phyloP scores from a whole-genome alignment of 257 asterid species.

The Schizonepeta tenuifolia region DNA sequence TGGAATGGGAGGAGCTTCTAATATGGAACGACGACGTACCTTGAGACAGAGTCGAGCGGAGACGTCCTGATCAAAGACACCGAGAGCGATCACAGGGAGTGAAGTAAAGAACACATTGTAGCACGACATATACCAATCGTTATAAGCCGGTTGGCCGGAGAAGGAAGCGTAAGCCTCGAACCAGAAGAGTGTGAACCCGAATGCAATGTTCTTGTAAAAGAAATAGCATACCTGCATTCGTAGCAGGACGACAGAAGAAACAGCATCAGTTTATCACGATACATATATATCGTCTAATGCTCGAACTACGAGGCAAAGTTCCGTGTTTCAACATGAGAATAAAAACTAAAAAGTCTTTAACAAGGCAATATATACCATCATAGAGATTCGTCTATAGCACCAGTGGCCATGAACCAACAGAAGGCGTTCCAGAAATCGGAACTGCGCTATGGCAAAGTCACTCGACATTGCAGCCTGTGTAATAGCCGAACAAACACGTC shows the following conservation, averaged over 20 bases:
- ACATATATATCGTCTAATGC: background rate
- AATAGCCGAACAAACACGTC: constrained; percentile 11
- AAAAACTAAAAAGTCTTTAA: background rate
- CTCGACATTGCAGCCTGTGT: constrained; percentile 95
- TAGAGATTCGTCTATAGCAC: constrained; percentile 94
- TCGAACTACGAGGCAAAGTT: too few species aligned
- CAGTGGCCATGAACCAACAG: constrained; percentile 97
- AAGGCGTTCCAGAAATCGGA: constrained; percentile 88
- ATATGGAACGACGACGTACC: constrained; percentile 41
- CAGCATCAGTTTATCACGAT: background rate
- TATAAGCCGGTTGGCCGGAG: constrained; percentile 93
- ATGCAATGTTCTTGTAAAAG: constrained; percentile 92
- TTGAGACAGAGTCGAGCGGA: constrained; percentile 80
- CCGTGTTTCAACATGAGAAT: too few species aligned
- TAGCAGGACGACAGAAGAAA: background rate
- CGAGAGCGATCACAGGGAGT: constrained; percentile 93
- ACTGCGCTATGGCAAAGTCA: constrained; percentile 90
- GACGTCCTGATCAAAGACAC: constrained; percentile 93
- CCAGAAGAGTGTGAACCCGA: constrained; percentile 97
- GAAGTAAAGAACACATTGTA: constrained; percentile 96
- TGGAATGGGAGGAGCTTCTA: background rate
- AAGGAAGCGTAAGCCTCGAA: constrained; percentile 90
- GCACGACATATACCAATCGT: constrained; percentile 93
- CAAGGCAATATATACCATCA: constrained; percentile 65
- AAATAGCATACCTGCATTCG: constrained; percentile 87